Evolutionary conservation across 495 filamentous ascomycete genomes (phyloP), one percentile per base, ranked within the genome.

Genomic region (Aspergillus heteromorphus): DNA sequence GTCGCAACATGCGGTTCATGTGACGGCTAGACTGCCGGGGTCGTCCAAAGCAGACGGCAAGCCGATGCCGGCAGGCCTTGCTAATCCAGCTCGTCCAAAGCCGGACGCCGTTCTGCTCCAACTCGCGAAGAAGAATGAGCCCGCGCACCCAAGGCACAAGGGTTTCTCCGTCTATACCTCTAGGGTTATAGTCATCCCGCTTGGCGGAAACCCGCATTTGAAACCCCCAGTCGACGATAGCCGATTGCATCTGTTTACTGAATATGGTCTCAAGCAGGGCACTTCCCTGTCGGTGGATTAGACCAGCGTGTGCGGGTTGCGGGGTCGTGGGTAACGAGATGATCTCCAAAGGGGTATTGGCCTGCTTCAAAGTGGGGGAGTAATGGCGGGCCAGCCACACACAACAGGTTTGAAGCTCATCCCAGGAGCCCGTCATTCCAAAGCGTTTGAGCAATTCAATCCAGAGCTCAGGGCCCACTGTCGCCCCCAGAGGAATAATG

Each of bases 151-250:
- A 83, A 4, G 60, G 65, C 21, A 75, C 60, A 2, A 71, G 63
- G 11, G 23, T 55, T 11, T 60, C 57, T 4, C 54, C 55, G 0
- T 50, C 38, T 2, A 29, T 20, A 7, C 54, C 59, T 29, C 61
- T 43, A 8, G 51, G 30, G 17, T 53, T 49, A 25, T 58, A 49
- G 2, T 38, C 48, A 19, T 38, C 18, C 2, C 50, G n/a, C 31
- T 56, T 58, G 23, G 47, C 18, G 8, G 67, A 65, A 17, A 73
- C 59, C 0, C 58, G 63, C 38, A 71, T 65, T 48, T 66, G 74
- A 63, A 85, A 85, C 3, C 82, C 81, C 82, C 82, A 85, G n/a
- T 71, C 63, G 25, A 85, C 73, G 36, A 85, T 71, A 11, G 78
- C 79, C 27, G 69, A 69, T 60, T 80, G 79, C 58, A 81, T 72